Percentiles rank a stretch among this genome's conserved stretches.
phyloP scores from a whole-genome alignment of 1,284 basidiomycete genomes.

The Heimioporus retisporus region DNA sequence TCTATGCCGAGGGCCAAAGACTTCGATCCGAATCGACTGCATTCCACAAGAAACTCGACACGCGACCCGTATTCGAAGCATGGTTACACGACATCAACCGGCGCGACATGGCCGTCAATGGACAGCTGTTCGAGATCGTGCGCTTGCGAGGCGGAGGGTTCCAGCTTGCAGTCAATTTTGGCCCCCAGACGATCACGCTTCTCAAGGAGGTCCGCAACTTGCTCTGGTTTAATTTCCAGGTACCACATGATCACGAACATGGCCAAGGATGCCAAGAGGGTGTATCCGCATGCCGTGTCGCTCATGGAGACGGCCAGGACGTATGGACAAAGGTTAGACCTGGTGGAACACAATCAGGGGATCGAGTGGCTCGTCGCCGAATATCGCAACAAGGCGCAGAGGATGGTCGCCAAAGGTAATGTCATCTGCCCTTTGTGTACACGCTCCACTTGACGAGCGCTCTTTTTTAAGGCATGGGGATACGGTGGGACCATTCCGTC shows the following conservation, averaged over 20 bases:
- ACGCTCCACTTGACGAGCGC: neutral
- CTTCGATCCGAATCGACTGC: conserved; percentile 92
- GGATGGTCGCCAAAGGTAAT: conserved; percentile 88
- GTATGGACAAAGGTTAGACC: conserved; percentile 93
- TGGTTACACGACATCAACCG: conserved; percentile 97
- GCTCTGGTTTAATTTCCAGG: conserved; percentile 95
- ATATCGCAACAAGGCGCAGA: conserved; percentile 90
- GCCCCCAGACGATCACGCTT: conserved; percentile 97
- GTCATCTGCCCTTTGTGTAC: conserved; percentile 18
- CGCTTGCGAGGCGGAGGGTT: conserved; percentile 85
- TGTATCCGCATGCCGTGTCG: conserved; percentile 98
- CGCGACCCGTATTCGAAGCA: conserved; percentile 93
- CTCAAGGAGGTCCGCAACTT: conserved; percentile 99
- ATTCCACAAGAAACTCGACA: conserved; percentile 97
- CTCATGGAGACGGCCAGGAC: conserved; percentile 99
- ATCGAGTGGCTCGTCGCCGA: conserved; percentile 96
- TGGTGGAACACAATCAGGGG: conserved; percentile 90
- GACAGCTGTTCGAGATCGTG: conserved; percentile 97
- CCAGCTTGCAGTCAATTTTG: conserved; percentile 96
- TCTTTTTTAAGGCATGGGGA: conserved; percentile 77
- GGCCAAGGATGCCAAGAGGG: conserved; percentile 98
- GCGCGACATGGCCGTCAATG: conserved; percentile 92
- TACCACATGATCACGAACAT: conserved; percentile 94
- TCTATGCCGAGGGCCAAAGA: conserved; percentile 99
- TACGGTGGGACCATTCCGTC: conserved; percentile 98